Conservation (phyloP, 108 stramenopile species). For the Epipyxis sp. region DNA sequence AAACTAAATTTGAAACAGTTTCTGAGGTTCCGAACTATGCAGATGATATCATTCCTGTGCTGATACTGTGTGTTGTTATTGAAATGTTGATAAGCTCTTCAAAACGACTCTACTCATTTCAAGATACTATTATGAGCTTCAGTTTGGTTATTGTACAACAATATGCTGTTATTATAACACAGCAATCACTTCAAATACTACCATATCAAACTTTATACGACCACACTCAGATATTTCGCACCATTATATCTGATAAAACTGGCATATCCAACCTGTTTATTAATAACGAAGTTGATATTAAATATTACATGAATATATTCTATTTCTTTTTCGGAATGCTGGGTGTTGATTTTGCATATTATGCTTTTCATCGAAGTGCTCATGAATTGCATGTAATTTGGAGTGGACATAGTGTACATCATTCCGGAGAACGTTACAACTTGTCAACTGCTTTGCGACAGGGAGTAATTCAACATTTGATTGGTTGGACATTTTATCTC, state of each 20-base stretch:
- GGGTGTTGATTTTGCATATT: slow-evolving; percentile 42
- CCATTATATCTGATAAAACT: neutral
- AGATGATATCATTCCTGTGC: no score
- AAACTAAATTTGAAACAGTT: no score
- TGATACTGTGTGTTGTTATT: no score
- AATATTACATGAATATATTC: neutral
- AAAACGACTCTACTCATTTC: neutral
- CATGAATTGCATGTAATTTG: slow-evolving; percentile 41
- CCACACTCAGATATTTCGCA: neutral
- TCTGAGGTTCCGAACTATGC: no score
- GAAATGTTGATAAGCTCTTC: no score
- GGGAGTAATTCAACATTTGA: slow-evolving; percentile 6
- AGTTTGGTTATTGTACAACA: slow-evolving; percentile 17
- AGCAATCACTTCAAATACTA: no score
- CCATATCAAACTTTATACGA: no score
- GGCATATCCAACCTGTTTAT: neutral
- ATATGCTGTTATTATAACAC: neutral
- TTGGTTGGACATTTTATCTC: slow-evolving; percentile 34
- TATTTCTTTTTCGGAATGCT: slow-evolving; percentile 20
- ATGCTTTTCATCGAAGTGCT: slow-evolving; percentile 37
- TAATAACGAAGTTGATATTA: neutral
- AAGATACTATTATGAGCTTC: slow-evolving; percentile 11
- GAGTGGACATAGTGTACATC: slow-evolving; percentile 42
- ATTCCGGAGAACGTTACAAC: slow-evolving; percentile 49
- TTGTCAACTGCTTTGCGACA: slow-evolving; percentile 45